These are phyloP conservation scores for Dendrobium nobile DNA, from an alignment of 106 monocot genomes.

Conservation along the genomic window DNA sequence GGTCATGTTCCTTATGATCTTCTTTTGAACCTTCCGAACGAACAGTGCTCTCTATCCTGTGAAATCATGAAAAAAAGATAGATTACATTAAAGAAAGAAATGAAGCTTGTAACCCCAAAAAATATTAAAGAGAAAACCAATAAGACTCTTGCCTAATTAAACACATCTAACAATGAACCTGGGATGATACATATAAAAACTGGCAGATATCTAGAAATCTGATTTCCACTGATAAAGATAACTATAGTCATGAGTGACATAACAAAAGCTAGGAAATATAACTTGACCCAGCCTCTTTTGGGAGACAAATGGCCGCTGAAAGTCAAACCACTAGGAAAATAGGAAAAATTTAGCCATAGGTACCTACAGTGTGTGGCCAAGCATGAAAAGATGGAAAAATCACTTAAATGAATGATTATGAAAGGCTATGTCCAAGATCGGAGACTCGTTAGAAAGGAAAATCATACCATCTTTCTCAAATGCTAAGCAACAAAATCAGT, in stretches of 20 bases:
- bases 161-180: background rate
- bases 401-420: background rate
- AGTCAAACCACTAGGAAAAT: background rate
- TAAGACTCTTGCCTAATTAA: background rate
- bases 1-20: constrained; percentile 34
- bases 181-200: background rate
- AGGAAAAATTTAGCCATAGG: background rate
- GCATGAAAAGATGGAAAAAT: background rate
- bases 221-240: too few species aligned
- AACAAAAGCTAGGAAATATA: background rate
- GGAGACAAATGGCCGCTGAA: background rate
- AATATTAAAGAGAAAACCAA: background rate
- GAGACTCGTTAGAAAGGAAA: background rate
- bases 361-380: too few species aligned
- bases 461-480: too few species aligned
- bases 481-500: too few species aligned
- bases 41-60: constrained; percentile 76
- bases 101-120: background rate
- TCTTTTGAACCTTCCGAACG: constrained; percentile 51
- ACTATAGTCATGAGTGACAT: background rate
- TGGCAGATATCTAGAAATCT: too few species aligned
- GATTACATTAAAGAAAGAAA: background rate
- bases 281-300: background rate
- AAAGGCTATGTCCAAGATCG: background rate
- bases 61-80: background rate